These are phyloP conservation scores for Sphaerobolus stellatus DNA, from an alignment of 1,284 basidiomycete genomes.

Conservation along the genomic window DNA sequence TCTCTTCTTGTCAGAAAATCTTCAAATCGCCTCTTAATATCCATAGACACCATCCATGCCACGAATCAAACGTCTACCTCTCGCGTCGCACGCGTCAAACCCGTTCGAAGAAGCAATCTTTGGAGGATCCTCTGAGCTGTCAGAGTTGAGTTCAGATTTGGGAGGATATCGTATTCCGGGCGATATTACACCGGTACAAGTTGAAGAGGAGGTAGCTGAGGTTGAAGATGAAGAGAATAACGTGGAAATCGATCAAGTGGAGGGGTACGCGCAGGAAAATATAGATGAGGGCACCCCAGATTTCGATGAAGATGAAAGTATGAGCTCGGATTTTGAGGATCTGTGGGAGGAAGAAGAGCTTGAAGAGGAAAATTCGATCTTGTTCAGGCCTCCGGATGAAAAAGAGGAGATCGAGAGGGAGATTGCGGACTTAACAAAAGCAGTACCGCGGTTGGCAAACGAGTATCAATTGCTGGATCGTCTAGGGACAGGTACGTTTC, in stretches of 20 bases:
- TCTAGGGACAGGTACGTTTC: slow-evolving; percentile 70
- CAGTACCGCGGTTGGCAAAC: slow-evolving; percentile 61
- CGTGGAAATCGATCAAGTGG: slow-evolving; percentile 19
- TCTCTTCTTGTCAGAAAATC: no score
- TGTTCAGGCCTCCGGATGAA: slow-evolving; percentile 63
- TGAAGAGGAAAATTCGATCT: slow-evolving; percentile 59
- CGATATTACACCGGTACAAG: no score
- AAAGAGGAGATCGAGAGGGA: slow-evolving; percentile 74
- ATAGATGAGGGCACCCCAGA: slow-evolving; percentile 21
- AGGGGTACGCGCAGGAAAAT: slow-evolving; percentile 29
- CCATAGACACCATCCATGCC: no score
- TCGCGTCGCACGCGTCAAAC: slow-evolving; percentile 8
- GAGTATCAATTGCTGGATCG: slow-evolving; percentile 87
- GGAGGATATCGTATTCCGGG: slow-evolving; percentile 5
- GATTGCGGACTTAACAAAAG: slow-evolving; percentile 61
- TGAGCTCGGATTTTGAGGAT: slow-evolving; percentile 35
- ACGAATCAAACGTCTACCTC: no score
- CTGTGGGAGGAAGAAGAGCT: slow-evolving; percentile 36
- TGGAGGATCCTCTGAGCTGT: slow-evolving; percentile 9
- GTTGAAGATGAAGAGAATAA: slow-evolving; percentile 31
- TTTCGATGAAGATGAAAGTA: slow-evolving; percentile 33
- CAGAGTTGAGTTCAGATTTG: slow-evolving; percentile 9
- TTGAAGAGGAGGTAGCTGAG: slow-evolving; percentile 20
- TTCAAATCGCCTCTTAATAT: no score
- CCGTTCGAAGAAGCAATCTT: slow-evolving; percentile 7